Evolutionary conservation across 768 basidiomycete genomes (phyloP), one percentile per base, ranked within the genome.

Genomic region (Clitopilus passeckerianus): DNA sequence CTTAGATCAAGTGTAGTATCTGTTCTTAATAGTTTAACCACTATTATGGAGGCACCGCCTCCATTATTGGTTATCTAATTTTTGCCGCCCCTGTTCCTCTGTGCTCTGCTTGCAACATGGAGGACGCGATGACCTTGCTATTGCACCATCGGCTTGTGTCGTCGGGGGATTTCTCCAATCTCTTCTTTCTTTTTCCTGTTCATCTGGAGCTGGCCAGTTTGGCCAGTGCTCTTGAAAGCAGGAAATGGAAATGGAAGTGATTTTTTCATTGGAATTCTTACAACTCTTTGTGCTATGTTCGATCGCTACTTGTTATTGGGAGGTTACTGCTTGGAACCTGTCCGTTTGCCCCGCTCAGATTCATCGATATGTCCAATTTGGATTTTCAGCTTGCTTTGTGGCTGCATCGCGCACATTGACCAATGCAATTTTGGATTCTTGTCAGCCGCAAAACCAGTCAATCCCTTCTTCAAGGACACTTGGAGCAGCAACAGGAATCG

Each of bases 1-100:
- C 90, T 91, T 91, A 90, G 90, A 91, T 91, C 89, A 91, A 91
- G 90, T 91, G 90, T 91, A 91, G 90, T 91, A 92, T 91, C 89
- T 92, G 90, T 91, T 90, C 89, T 91, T 89, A 86, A 86, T 84
- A 85, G 84, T 85, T 85, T 85, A 85, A 86, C 79, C 78, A 78
- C 80, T 80, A 80, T 80, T 80, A 79, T 80, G 77, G 74, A 70
- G 77, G 75, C 79, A 80, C 75, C 71, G 79, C 75, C 75, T 72
- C 73, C 74, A 79, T 79, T 79, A 37, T 61, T 78, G 79, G 79
- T 80, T 80, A 79, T 79, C 75, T 80, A 72, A 80, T 80, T 80
- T 80, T 79, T 80, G 79, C 73, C 72, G 74, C 78, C 78, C 68
- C 76, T 75, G 80, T 34, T 63, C 67, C 68, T 63, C 73, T 69